These are phyloP conservation scores for Musa itinerans DNA, from an alignment of 176 grass and related monocot species.

Conservation along the genomic window DNA sequence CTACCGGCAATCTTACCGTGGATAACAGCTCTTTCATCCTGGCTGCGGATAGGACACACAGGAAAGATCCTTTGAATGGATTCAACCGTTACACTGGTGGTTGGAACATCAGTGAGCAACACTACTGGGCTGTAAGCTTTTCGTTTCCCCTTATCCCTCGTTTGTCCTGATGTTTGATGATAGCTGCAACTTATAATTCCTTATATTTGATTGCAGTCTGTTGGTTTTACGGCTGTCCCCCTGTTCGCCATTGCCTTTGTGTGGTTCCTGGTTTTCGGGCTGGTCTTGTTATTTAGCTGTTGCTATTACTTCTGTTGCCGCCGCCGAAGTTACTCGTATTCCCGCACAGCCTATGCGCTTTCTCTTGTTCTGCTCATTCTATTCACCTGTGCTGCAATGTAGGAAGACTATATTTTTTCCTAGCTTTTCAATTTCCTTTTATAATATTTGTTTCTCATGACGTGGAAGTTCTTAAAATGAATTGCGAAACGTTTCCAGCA, in stretches of 20 bases:
- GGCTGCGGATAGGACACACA: slow-evolving; percentile 49
- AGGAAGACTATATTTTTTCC: neutral
- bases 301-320: slow-evolving; percentile 77
- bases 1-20: neutral
- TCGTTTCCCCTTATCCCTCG: neutral
- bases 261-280: slow-evolving; percentile 62
- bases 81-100: slow-evolving; percentile 58
- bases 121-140: slow-evolving; percentile 85
- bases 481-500: slow-evolving; percentile 21
- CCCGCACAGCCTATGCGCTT: slow-evolving; percentile 35
- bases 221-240: slow-evolving; percentile 57
- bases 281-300: slow-evolving; percentile 37
- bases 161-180: neutral
- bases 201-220: slow-evolving; percentile 36
- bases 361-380: slow-evolving; percentile 60
- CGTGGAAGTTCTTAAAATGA: neutral
- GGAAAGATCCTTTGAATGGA: slow-evolving; percentile 56
- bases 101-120: slow-evolving; percentile 77
- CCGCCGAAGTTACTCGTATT: slow-evolving; percentile 38
- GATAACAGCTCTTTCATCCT: slow-evolving; percentile 43
- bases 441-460: neutral
- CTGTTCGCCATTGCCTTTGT: slow-evolving; percentile 33
- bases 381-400: slow-evolving; percentile 65
- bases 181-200: neutral
- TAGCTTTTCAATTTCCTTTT: neutral